Evolutionary conservation across 2,329 filamentous ascomycete species (phyloP), one percentile per base, ranked within the genome.

Genomic region (Hypomyces perniciosus): DNA sequence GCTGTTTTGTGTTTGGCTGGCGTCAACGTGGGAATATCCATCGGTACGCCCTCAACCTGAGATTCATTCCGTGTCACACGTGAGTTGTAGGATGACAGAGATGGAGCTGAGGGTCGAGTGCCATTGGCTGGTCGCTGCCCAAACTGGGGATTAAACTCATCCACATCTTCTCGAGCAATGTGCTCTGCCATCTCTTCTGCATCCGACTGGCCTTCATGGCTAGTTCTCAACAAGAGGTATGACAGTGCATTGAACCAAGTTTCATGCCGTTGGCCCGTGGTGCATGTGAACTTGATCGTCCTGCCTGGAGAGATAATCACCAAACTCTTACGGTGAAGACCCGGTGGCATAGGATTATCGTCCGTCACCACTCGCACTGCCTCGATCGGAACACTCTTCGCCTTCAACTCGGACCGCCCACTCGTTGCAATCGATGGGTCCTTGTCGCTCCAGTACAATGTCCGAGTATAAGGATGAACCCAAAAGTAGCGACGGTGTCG

Each of bases 191-290:
- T 70, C 56, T 78, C 84, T 56, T 88, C 78, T 4, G 79, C 75
- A 57, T 83, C 80, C 6, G 79, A 73, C 46, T 80, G 78, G n/a
- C 74, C 78, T 35, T 86, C 84, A 20, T 79, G 74, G 31, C 82
- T 77, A 28, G 85, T 90, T 42, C 91, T 84, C 30, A 96, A 78
- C 34, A 97, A 78, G 10, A 99, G 79, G 66, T 99, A 99, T 1
- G 90, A 95, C 49, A 99, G 77, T 0, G 93, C 91, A 63, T 97
- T 97, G 77, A 93, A 96, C 93, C 93, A 99, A 1, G 91, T 97
- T 72, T 99, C 93, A 64, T 99, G 93, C 54, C 93, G 81, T 66
- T 96, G 90, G 35, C 90, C 88, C 3, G 93, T 99, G 2, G 89
- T 85, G 56, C 92, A 95, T 1, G 93, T 99, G 59, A 99, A 95